Base-by-base conservation (phyloP, 805 yeast genomes). In the Torulaspora microellipsoides region DNA sequence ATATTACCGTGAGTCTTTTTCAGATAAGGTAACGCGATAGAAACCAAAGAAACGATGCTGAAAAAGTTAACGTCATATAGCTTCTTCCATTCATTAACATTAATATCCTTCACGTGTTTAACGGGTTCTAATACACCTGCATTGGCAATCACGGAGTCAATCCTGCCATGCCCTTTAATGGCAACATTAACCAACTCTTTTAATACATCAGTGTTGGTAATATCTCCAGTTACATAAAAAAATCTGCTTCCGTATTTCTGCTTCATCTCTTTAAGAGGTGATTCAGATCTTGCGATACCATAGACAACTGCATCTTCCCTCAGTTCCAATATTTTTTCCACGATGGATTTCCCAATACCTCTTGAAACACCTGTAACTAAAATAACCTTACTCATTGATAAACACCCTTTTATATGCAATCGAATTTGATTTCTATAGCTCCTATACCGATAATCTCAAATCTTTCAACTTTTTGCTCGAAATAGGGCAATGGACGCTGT, bases 51-150 rank as follows among this genome's bases (percentile, higher is more conserved):
- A 4, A 88, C 83, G 3, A 83, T 74, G 4, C 95, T 77, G 60
- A 89, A 88, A 61, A 84, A 77, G 60, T 91, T 90, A 50, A 90
- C 68, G 38, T 89, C 87, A 56, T 77, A 89, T 27, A 82, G 69
- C 34, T 59, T 59, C 48, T 72, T 78, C 90, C 96, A 85, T 28
- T 67, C 70, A 3, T 56, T 64, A 2, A 81, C 60, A 38, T 78
- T 68, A 8, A 49, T 48, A 4, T 51, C 39, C 4, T 46, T 46
- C 17, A 85, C 77, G n/a, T 44, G 52, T 27, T 74, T 69, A 4
- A 91, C 95, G 0, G 96, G 96, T 15, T 79, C 89, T 48, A 93
- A 68, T 0, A 83, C 78, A 5, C 95, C 95, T 1, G 95, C 95
- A 62, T 87, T 86, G 29, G 86, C 82, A 33, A 87, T 71, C 13